Evolutionary conservation across 2,329 filamentous ascomycete genomes (phyloP).

Genomic region (Trichoderma pleuroti): DNA sequence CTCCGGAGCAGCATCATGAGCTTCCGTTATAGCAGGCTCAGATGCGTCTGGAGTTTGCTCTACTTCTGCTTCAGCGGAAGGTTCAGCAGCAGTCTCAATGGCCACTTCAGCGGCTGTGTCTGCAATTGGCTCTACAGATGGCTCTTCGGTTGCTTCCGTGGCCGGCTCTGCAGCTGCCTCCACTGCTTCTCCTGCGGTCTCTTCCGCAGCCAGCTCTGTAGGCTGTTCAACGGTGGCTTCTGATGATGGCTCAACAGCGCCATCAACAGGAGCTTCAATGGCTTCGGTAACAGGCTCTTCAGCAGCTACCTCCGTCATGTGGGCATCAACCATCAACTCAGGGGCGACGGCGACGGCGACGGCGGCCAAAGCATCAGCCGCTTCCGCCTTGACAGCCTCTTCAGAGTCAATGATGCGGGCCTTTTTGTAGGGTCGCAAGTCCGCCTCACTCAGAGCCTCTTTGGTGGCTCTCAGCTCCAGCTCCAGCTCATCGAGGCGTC

Average conservation of each 20-base stretch:
- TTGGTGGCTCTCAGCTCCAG: conserved; percentile 45
- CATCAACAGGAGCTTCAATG: background rate
- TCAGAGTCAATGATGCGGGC: conserved; percentile 24
- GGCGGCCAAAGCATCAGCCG: background rate
- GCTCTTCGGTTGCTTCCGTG: background rate
- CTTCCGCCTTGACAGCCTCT: conserved; percentile 5
- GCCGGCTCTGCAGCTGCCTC: background rate
- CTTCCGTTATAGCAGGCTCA: background rate
- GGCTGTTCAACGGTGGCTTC: background rate
- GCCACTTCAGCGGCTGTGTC: background rate
- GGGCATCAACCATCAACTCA: conserved; percentile 9
- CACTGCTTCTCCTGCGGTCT: background rate
- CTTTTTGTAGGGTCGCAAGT: conserved; percentile 29
- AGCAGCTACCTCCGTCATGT: background rate
- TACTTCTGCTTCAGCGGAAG: background rate
- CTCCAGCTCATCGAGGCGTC: conserved; percentile 76
- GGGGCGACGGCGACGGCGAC: conserved; percentile 6
- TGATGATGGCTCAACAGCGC: background rate
- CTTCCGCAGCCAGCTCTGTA: background rate
- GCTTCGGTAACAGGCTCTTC: conserved; percentile 21
- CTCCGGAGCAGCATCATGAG: background rate
- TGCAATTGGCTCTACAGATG: background rate
- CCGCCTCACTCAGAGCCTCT: conserved; percentile 21
- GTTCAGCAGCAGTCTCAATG: background rate
- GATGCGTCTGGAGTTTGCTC: background rate